Base-by-base conservation (phyloP, 2,329 filamentous ascomycete species). In the Cladophialophora immunda region DNA sequence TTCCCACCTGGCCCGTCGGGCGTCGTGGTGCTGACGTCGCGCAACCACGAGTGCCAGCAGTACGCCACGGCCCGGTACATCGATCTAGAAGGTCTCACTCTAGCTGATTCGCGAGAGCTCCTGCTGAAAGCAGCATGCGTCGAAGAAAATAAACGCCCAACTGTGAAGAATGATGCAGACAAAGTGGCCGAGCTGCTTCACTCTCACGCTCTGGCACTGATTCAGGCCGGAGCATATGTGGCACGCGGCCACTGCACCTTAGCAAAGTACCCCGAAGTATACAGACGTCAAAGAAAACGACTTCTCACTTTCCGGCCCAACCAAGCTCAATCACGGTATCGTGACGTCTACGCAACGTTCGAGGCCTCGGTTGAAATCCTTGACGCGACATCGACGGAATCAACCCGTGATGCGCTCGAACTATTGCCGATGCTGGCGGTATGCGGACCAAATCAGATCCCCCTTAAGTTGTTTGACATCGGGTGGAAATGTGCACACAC, bases 311-410 rank as follows among this genome's bases (percentile, higher is more conserved):
- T 72, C 60, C 65, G 70, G 27, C 69, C 72, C 7, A 59, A 54
- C 5, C 76, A 78, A 60, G 74, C 71, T 7, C 59, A 65, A 32
- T 78, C 78, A 34, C 73, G 75, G 22, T 78, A 81, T 70, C 27
- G 70, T 4, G 68, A 78, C 68, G 74, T 81, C 4, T 80, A 78
- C 54, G 71, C 75, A 2, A 79, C 75, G 0, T 80, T 80, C 58
- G 76, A 80, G 65, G 76, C 74, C 7, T 79, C 78, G 6, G 72
- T 74, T 7, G 63, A 71, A 1, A 62, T 70, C 17, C 65, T 79
- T 11, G 45, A 72, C 25, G 30, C 67, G 1, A 53, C 25, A 2
- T 3, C 41, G 1, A 52, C 38, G 8, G 55, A 50, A 41, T 66
- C 66, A 13, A 9, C 57, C 25, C 55, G 32, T 55, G 67, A 78